Evolutionary conservation across 148 eudicot genomes (phyloP).

Genomic region (Silene uniflora): DNA sequence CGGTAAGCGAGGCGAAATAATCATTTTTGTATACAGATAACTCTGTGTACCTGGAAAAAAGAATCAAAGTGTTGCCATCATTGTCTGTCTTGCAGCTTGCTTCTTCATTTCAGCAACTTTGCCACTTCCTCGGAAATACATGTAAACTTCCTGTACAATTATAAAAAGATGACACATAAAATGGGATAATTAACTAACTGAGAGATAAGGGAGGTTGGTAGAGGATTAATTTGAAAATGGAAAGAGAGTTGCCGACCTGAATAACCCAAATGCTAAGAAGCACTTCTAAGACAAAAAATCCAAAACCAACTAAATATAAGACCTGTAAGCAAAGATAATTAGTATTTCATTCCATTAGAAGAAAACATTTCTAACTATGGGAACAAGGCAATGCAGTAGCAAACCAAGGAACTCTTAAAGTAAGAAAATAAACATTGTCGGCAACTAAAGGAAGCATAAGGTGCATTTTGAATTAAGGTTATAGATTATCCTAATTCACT

Average conservation of each 20-base stretch:
- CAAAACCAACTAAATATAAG: constrained; percentile 56
- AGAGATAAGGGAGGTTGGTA: not conserved
- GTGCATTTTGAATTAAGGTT: no score
- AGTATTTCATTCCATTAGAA: not conserved
- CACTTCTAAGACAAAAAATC: constrained; percentile 46
- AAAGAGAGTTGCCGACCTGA: constrained; percentile 36
- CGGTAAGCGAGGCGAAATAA: not conserved
- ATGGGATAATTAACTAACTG: not conserved
- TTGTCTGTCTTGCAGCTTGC: constrained; percentile 47
- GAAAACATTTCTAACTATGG: not conserved
- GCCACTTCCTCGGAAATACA: constrained; percentile 64
- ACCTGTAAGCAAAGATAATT: constrained; percentile 31
- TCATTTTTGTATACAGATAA: not conserved
- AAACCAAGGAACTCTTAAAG: not conserved
- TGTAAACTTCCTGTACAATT: constrained; percentile 55
- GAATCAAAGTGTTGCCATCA: constrained; percentile 46
- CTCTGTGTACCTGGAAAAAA: not conserved
- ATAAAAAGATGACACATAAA: not conserved
- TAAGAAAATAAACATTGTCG: no score
- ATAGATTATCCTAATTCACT: no score
- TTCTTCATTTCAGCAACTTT: constrained; percentile 54
- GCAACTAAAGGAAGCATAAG: not conserved
- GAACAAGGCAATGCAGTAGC: not conserved
- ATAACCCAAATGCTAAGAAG: constrained; percentile 67
- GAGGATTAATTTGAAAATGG: not conserved